A percentile compares a stretch with the other conserved stretches of the same genome.
These are phyloP conservation scores for Calonectria pauciramosa DNA, from an alignment of 2,329 filamentous ascomycete genomes.

Conservation along the genomic window DNA sequence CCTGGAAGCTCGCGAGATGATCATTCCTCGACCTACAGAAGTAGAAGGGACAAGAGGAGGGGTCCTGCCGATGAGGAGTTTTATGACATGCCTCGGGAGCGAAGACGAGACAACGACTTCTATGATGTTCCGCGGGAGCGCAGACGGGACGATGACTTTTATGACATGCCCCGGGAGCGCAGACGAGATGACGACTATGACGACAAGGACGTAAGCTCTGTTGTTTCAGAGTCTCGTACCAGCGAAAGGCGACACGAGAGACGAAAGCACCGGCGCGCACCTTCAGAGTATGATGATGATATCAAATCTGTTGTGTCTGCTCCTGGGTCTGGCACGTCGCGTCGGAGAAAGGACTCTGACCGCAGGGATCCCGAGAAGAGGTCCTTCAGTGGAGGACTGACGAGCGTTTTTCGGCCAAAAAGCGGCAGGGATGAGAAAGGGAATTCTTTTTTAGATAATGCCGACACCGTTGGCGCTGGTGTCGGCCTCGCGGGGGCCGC, in stretches of 20 bases:
- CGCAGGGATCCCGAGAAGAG: conserved; percentile 54
- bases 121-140: conserved; percentile 56
- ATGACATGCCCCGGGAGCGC: conserved; percentile 55
- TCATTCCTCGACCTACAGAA: conserved; percentile 49
- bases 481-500: conserved; percentile 71
- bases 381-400: conserved; percentile 59
- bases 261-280: conserved; percentile 46
- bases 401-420: conserved; percentile 62
- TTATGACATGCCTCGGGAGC: conserved; percentile 55
- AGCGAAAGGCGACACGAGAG: conserved; percentile 52
- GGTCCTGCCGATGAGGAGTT: conserved; percentile 54
- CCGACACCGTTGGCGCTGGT: conserved; percentile 79
- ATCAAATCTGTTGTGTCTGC: conserved; percentile 60
- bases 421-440: conserved; percentile 57
- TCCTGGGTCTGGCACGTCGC: conserved; percentile 49
- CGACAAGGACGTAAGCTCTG: conserved; percentile 63
- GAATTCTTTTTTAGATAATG: conserved; percentile 80
- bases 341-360: conserved; percentile 50
- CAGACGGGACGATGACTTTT: conserved; percentile 52
- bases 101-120: conserved; percentile 52
- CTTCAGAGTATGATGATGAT: conserved; percentile 59
- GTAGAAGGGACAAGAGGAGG: conserved; percentile 56
- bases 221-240: conserved; percentile 60
- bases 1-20: background rate
- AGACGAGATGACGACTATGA: conserved; percentile 54